Conservation (phyloP, 768 basidiomycete genomes). For the Kwoniella sp. region DNA sequence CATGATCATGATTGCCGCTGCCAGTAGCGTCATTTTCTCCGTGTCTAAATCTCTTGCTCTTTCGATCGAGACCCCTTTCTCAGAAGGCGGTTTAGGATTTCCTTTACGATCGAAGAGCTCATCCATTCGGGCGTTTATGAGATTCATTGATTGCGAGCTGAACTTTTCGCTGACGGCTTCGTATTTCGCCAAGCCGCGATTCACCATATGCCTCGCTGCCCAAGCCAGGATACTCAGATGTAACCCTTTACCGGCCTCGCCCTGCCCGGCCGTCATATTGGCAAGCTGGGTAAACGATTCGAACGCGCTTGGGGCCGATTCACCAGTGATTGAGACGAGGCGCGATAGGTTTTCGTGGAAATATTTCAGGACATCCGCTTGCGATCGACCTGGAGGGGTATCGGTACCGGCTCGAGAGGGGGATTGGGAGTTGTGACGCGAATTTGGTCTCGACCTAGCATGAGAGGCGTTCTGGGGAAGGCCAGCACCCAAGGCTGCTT, state of each 20-base stretch:
- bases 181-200: constrained; percentile 31
- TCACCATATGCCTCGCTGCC: constrained; percentile 38
- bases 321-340: constrained; percentile 37
- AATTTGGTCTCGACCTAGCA: constrained; percentile 8
- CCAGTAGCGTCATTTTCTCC: constrained; percentile 41
- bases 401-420: constrained; percentile 10
- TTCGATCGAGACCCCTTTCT: background rate
- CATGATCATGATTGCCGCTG: constrained; percentile 40
- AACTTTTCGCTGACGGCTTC: constrained; percentile 38
- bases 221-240: constrained; percentile 41
- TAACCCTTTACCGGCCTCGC: constrained; percentile 27
- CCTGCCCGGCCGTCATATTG: constrained; percentile 12
- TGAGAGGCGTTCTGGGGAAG: background rate
- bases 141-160: constrained; percentile 24
- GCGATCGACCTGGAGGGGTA: constrained; percentile 16
- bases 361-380: constrained; percentile 27
- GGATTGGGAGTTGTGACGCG: constrained; percentile 12
- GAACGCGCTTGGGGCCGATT: constrained; percentile 24
- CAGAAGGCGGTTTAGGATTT: background rate
- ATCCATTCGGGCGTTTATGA: constrained; percentile 19
- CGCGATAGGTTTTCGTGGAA: constrained; percentile 36
- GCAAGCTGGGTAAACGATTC: constrained; percentile 37
- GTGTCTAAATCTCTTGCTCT: constrained; percentile 12
- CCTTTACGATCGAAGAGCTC: constrained; percentile 15
- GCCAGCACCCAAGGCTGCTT: background rate